These are phyloP conservation scores for Toxicodendron radicans DNA, from an alignment of 345 rosid genomes.

Conservation along the genomic window DNA sequence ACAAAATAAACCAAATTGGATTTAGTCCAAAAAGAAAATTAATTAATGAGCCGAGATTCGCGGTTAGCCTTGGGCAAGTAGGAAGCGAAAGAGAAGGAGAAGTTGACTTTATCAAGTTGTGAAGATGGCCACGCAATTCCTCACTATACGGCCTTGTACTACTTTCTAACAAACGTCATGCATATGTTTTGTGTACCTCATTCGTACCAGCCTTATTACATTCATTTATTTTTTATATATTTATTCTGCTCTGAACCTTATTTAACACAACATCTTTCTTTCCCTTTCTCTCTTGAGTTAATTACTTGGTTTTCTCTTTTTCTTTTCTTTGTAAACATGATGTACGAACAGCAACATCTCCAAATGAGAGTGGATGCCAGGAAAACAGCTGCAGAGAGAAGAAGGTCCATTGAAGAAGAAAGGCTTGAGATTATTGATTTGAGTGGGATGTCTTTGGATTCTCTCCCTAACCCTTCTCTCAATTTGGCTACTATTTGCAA, in stretches of 20 bases:
- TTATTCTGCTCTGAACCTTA: no score
- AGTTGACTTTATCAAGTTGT: constrained; percentile 18
- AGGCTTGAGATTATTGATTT: constrained; percentile 56
- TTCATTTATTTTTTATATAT: not conserved
- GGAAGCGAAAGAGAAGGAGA: not conserved
- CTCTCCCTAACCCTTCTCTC: constrained; percentile 56
- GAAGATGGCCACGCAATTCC: constrained; percentile 25
- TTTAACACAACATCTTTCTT: not conserved
- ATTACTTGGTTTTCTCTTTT: not conserved
- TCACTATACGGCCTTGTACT: constrained; percentile 28
- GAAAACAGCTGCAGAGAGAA: constrained; percentile 9
- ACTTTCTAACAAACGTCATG: constrained; percentile 3
- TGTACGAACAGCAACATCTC: constrained; percentile 38
- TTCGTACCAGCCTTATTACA: constrained; percentile 15
- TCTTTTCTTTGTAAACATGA: constrained; percentile 19
- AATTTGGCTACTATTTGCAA: constrained; percentile 60
- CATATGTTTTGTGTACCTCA: not conserved
- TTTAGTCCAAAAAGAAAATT: constrained; percentile 3
- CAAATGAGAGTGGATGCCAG: constrained; percentile 12
- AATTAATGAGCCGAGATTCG: constrained; percentile 8
- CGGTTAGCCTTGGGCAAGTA: constrained; percentile 3
- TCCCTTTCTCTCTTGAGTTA: not conserved
- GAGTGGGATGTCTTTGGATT: constrained; percentile 66
- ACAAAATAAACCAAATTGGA: not conserved
- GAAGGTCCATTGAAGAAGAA: constrained; percentile 21